Evolutionary conservation across 352 stramenopile genomes (phyloP).

Genomic region (Phytophthora sp.): DNA sequence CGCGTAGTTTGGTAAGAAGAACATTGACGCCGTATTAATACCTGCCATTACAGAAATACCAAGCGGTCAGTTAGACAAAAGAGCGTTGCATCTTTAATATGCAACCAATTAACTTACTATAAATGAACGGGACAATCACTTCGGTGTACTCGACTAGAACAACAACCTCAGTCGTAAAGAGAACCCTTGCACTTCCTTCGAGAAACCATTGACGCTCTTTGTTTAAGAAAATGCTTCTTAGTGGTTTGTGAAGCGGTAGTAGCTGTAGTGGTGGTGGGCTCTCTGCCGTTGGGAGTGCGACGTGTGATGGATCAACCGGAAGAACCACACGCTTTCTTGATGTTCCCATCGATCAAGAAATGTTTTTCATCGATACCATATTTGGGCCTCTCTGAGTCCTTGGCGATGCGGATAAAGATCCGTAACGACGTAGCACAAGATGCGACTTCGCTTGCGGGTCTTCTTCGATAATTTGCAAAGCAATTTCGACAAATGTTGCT

Average conservation of each 20-base stretch:
- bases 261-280: background rate
- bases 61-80: background rate
- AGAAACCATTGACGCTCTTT: constrained; percentile 12
- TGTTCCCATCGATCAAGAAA: background rate
- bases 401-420: background rate
- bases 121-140: constrained; percentile 12
- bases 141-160: constrained; percentile 31
- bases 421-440: background rate
- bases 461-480: constrained; percentile 2
- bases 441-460: background rate
- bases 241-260: background rate
- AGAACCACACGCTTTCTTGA: background rate
- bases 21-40: constrained; percentile 22
- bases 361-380: background rate
- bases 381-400: background rate
- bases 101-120: background rate
- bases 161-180: constrained; percentile 29
- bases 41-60: too few species aligned
- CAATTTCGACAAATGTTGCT: constrained; percentile 4
- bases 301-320: background rate
- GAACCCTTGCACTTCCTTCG: background rate
- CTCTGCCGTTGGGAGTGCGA: background rate
- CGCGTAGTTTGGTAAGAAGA: constrained; percentile 12
- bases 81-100: background rate
- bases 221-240: background rate